Base-by-base conservation (phyloP, 768 basidiomycete genomes). In the Leccinum rimulosum region DNA sequence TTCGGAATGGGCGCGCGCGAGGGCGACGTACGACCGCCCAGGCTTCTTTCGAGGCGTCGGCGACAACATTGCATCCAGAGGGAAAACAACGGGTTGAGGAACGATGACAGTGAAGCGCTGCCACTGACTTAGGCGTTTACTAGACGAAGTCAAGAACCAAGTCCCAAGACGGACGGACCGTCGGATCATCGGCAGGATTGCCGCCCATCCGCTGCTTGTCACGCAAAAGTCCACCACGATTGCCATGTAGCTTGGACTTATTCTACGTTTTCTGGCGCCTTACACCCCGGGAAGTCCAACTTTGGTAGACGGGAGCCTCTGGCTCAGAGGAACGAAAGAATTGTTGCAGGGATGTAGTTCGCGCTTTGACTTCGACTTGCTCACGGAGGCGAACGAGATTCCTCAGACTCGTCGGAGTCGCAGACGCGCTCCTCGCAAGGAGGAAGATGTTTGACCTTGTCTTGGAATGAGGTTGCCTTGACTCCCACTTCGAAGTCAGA, bases 11-110 rank as follows among this genome's bases (percentile, higher is more conserved):
- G 87, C 82, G 19, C 92, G 81, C 12, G 92, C 92, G 27, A 92
- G 83, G 22, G 88, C 84, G n/a, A 93, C 88, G 66, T 91, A 91
- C 1, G 91, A 89, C n/a, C 88, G 79, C 3, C 91, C 92, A 0
- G 87, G 87, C 75, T 89, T 89, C 80, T 92, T 92, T 72, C 83
- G 85, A 11, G 89, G 88, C 27, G 82, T 80, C 1, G 89, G 89
- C 6, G 88, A 90, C 53, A 91, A 74, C 5, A 80, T 27, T 27
- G 27, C 27, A 27, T 27, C 27, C 27, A 27, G 27, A 27, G 4
- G 27, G 27, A 27, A 27, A 27, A 27, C 27, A 27, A 27, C 27
- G 27, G 27, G 27, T 27, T 27, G 27, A 27, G 27, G 27, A 27
- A 27, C 27, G 27, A 27, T 3, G 27, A 27, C 27, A 27, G 27